phyloP scores from a whole-genome alignment of 2,329 filamentous ascomycete species.

The Penicillium concentricum region DNA sequence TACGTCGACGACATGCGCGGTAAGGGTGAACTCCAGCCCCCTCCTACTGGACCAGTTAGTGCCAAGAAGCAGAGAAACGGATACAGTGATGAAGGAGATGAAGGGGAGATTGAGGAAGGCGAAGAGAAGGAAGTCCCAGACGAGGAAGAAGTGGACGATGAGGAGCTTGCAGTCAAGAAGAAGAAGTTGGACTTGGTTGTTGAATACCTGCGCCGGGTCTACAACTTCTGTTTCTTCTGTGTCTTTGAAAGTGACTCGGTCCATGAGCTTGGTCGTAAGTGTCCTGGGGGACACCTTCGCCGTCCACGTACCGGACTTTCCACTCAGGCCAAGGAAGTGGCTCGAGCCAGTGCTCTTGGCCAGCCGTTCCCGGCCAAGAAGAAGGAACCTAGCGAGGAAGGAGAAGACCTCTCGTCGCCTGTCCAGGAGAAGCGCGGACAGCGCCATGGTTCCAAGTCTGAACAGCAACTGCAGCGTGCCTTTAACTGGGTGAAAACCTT shows the following conservation, averaged over 20 bases:
- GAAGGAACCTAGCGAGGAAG: conserved; percentile 62
- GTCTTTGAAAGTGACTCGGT: conserved; percentile 98
- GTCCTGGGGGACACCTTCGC: conserved; percentile 93
- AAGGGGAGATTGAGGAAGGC: conserved; percentile 72
- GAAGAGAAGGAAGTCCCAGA: conserved; percentile 71
- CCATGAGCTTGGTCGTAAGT: conserved; percentile 93
- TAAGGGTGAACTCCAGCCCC: conserved; percentile 72
- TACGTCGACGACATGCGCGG: conserved; percentile 77
- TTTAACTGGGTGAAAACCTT: conserved; percentile 99
- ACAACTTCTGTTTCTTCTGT: conserved; percentile 99
- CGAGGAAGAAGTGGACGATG: conserved; percentile 77
- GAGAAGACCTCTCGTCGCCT: conserved; percentile 63
- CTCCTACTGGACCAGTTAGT: conserved; percentile 42
- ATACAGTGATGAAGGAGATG: conserved; percentile 41
- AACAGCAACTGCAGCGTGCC: conserved; percentile 88
- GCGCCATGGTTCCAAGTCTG: conserved; percentile 69
- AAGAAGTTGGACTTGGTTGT: conserved; percentile 95
- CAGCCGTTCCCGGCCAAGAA: conserved; percentile 83
- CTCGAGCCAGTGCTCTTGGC: conserved; percentile 77
- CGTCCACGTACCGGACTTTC: conserved; percentile 84
- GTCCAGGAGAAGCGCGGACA: conserved; percentile 72
- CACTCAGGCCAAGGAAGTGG: conserved; percentile 77
- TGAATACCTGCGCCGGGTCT: conserved; percentile 92
- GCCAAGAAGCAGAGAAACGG: conserved; percentile 59
- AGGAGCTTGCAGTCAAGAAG: conserved; percentile 87